Conservation (phyloP, 345 rosid genomes). For the Bretschneidera sinensis region DNA sequence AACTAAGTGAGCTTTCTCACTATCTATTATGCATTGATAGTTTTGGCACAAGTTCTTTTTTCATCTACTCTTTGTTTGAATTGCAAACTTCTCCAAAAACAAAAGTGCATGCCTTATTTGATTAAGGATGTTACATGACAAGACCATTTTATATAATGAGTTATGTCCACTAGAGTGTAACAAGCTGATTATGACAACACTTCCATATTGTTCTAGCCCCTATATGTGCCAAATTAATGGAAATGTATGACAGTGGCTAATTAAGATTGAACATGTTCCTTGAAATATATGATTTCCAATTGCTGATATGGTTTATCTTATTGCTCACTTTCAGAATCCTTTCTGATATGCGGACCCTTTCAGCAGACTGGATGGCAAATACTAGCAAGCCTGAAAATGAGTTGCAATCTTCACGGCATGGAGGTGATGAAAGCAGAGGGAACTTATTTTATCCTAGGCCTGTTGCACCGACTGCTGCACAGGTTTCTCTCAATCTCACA, state of each 20-base stretch:
- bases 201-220: neutral
- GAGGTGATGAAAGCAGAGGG: conserved; percentile 73
- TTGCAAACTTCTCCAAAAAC: too few relatives aligned
- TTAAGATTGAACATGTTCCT: neutral
- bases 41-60: too few relatives aligned
- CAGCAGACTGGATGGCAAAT: conserved; percentile 99
- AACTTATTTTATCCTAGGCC: conserved; percentile 93
- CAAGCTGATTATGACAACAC: neutral
- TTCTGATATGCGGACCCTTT: conserved; percentile 99
- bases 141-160: neutral
- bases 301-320: conserved; percentile 1
- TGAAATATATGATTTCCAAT: neutral
- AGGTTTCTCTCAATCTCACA: conserved; percentile 44
- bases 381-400: conserved; percentile 78
- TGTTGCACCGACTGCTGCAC: conserved; percentile 94
- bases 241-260: neutral
- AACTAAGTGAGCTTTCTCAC: too few relatives aligned
- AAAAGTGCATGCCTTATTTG: neutral
- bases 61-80: too few relatives aligned
- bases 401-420: conserved; percentile 59
- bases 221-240: neutral
- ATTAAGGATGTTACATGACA: too few relatives aligned
- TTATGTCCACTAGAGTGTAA: neutral
- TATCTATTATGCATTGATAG: too few relatives aligned
- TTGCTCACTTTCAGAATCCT: conserved; percentile 71